Conservation (phyloP, 805 yeast species). For the Priceomyces medius region DNA sequence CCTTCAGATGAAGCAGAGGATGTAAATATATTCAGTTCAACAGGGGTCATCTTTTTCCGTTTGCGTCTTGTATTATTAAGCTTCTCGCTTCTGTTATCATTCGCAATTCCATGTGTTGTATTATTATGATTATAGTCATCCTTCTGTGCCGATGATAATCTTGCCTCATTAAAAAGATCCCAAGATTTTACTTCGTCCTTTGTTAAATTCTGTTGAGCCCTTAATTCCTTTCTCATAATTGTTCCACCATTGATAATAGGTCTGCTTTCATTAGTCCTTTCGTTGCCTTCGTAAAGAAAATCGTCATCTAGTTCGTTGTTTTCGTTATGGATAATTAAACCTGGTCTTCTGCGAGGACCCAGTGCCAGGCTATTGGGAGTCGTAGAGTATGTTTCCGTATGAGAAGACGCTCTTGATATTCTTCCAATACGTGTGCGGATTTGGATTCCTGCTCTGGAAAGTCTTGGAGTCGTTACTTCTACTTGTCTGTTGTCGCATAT, state of each 20-base stretch:
- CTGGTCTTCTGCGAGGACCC: constrained; percentile 8
- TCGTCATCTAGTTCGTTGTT: constrained; percentile 31
- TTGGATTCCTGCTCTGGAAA: neutral
- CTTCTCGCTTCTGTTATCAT: neutral
- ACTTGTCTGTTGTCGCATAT: constrained; percentile 47
- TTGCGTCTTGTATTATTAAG: constrained; percentile 7
- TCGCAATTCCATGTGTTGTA: neutral
- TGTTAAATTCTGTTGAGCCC: constrained; percentile 26
- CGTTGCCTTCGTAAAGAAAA: constrained; percentile 20
- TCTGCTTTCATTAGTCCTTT: neutral
- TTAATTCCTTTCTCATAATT: constrained; percentile 31
- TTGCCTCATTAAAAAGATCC: constrained; percentile 34
- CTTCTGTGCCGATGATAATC: constrained; percentile 14
- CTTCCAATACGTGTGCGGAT: neutral
- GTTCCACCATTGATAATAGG: constrained; percentile 41
- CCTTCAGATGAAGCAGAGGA: neutral
- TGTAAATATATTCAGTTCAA: neutral
- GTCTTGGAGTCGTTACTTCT: neutral
- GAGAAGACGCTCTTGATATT: neutral
- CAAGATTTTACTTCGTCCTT: constrained; percentile 38
- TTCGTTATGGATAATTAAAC: constrained; percentile 28
- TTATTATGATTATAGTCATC: neutral
- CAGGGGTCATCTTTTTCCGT: constrained; percentile 12
- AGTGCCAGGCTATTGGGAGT: neutral
- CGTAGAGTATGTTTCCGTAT: neutral